A percentile compares a stretch with the other conserved stretches of the same genome.
phyloP scores from a whole-genome alignment of 352 stramenopile species.

The Thraustotheca clavata region DNA sequence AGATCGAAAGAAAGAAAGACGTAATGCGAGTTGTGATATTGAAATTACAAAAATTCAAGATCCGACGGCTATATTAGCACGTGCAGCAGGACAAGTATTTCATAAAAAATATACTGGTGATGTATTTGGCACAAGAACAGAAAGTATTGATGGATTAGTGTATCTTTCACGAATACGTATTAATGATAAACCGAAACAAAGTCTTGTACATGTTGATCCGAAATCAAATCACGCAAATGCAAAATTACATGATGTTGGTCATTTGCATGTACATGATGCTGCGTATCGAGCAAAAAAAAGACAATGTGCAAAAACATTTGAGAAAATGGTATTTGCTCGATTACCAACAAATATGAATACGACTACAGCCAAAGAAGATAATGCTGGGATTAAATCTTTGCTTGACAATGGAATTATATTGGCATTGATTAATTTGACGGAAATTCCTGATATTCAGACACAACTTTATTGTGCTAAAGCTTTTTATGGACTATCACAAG shows the following conservation, averaged over 20 bases:
- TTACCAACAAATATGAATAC: too few relatives aligned
- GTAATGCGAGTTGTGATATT: too few relatives aligned
- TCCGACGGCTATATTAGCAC: neutral
- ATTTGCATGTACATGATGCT: neutral
- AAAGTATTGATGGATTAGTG: slow-evolving; percentile 3
- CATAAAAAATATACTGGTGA: slow-evolving; percentile 1
- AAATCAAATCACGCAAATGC: neutral
- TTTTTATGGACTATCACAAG: slow-evolving; percentile 51
- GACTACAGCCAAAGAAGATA: neutral
- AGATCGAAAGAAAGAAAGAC: too few relatives aligned
- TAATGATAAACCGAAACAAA: slow-evolving; percentile 16
- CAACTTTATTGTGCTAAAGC: slow-evolving; percentile 57
- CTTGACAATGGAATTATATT: slow-evolving; percentile 61
- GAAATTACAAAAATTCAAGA: too few relatives aligned
- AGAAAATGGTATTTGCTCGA: slow-evolving; percentile 56
- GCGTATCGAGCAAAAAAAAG: slow-evolving; percentile 30
- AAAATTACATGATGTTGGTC: neutral
- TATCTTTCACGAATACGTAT: slow-evolving; percentile 18
- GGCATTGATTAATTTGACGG: slow-evolving; percentile 41
- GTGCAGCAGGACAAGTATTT: neutral
- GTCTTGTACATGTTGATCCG: neutral
- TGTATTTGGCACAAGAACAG: slow-evolving; percentile 15
- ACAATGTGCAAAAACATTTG: slow-evolving; percentile 63
- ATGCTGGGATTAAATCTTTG: slow-evolving; percentile 30
- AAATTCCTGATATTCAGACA: slow-evolving; percentile 36